These are phyloP conservation scores for Lagenaria siceraria DNA, from an alignment of 306 rosid genomes.

Conservation along the genomic window DNA sequence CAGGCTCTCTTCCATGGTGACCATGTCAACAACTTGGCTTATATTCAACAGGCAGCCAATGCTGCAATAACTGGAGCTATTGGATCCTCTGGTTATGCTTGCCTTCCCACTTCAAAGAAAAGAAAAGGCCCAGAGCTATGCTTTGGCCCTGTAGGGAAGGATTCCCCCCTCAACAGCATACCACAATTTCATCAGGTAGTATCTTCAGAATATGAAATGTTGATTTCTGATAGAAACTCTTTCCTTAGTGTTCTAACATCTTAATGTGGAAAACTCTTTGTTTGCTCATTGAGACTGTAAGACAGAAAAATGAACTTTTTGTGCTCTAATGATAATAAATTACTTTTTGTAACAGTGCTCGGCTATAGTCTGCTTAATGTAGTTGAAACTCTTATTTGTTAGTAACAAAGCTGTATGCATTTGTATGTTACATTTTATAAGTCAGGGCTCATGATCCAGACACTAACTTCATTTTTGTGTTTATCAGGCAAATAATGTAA, in stretches of 20 bases:
- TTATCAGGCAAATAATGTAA: constrained; percentile 49
- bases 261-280: neutral
- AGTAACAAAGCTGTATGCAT: neutral
- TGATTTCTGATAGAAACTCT: neutral
- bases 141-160: constrained; percentile 56
- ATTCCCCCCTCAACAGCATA: constrained; percentile 39
- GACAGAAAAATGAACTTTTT: neutral
- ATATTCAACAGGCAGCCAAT: constrained; percentile 92
- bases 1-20: constrained; percentile 83
- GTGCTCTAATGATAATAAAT: neutral
- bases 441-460: neutral
- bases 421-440: neutral
- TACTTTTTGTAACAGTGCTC: neutral
- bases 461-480: constrained; percentile 5
- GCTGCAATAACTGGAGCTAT: constrained; percentile 98
- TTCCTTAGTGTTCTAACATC: constrained; percentile 7
- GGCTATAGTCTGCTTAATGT: neutral
- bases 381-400: neutral
- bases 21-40: constrained; percentile 53
- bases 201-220: neutral
- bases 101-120: constrained; percentile 63
- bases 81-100: constrained; percentile 77
- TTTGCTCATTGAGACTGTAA: neutral
- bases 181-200: constrained; percentile 76
- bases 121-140: constrained; percentile 61